Base-by-base conservation (phyloP, 805 yeast species). In the Metschnikowia gelsemii region DNA sequence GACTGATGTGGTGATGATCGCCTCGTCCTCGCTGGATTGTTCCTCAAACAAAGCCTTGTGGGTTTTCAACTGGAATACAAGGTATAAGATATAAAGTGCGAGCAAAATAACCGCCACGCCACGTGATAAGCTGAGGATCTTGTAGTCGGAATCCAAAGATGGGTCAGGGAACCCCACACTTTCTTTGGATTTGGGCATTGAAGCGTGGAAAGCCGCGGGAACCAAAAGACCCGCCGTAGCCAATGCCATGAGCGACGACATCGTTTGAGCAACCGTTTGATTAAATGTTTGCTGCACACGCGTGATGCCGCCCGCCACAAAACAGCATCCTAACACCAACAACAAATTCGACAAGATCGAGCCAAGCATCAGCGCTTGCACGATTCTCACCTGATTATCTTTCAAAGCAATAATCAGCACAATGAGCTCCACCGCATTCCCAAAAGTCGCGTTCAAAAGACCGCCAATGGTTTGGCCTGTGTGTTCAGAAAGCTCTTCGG, bases 301-400 rank as follows among this genome's bases (percentile, higher is more conserved):
- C 51, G 86, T 83, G 61, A 82, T 76, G 13, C 99, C 99, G 42
- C 99, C 99, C 30, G 86, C 89, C 12, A 91, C 66, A 59, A 93
- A 93, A 61, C 97, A 89, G 63, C 95, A 85, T n/a, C 99, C 99
- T 39, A 93, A 73, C 2, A 93, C 99, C 41, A 93, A 73, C 46
- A 93, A 70, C 55, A 90, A 68, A 67, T 93, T 93, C 35, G 96
- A 87, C 43, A 93, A 72, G 47, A 93, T 87, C 39, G 95, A 84
- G 23, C 99, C 99, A 43, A 93, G 76, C 98, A 93, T 91, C 16
- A 96, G 86, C 2, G 98, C 96, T 66, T 93, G 98, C 21, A 93
- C 98, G 56, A 93, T 90, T 49, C 96, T 76, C 38, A 93, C 80
- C 65, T 93, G 97, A 52, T 87, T 86, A 32, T 86, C 84, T 52